Evolutionary conservation across 352 stramenopile species (phyloP).

Genomic region (Phytopythium mirpurense): DNA sequence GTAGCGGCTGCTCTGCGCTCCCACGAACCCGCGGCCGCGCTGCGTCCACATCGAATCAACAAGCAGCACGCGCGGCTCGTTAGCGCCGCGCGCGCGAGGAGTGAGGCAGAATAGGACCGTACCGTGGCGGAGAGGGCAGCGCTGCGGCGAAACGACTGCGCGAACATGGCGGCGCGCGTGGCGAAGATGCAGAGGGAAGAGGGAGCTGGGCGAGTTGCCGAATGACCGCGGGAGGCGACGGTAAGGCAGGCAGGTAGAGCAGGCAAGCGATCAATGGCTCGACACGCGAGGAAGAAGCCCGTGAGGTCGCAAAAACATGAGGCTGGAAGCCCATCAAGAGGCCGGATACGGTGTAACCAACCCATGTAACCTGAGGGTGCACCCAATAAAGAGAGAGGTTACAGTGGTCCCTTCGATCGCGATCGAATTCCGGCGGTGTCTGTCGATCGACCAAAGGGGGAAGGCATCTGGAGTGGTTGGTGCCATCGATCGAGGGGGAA

Average conservation of each 20-base stretch:
- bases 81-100: background rate
- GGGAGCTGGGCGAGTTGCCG: background rate
- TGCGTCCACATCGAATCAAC: background rate
- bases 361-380: too few species aligned
- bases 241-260: too few species aligned
- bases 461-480: too few species aligned
- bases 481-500: too few species aligned
- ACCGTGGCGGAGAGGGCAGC: constrained; percentile 16
- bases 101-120: too few species aligned
- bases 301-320: constrained; percentile 32
- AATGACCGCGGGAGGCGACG: background rate
- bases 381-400: too few species aligned
- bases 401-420: too few species aligned
- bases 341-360: too few species aligned
- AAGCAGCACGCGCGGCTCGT: too few species aligned
- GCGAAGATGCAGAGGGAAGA: background rate
- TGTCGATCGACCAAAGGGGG: too few species aligned
- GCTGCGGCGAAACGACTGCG: constrained; percentile 30
- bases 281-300: constrained; percentile 1
- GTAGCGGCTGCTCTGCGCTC: constrained; percentile 32
- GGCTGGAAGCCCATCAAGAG: background rate
- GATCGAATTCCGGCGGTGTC: background rate
- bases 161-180: constrained; percentile 23
- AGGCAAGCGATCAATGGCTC: too few species aligned
- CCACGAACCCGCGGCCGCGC: constrained; percentile 9